A percentile compares a stretch with the other conserved stretches of the same genome.
phyloP scores from a whole-genome alignment of 2,329 filamentous ascomycete genomes.

The Exophiala bonariae region DNA sequence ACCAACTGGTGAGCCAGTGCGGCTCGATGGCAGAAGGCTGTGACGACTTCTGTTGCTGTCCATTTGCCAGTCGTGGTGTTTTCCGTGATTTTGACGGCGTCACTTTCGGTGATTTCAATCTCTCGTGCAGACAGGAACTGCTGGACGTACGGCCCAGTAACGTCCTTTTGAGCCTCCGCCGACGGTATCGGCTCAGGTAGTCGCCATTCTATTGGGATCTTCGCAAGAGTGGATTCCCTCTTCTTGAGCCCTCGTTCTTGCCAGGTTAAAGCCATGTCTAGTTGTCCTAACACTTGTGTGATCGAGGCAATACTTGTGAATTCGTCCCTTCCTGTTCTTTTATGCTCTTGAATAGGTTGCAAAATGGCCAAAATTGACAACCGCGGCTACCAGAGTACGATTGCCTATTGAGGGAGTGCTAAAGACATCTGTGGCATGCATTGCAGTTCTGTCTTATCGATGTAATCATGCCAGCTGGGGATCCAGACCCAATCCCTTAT shows the following conservation, averaged over 20 bases:
- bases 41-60: slow-evolving; percentile 3
- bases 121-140: slow-evolving; percentile 54
- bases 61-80: slow-evolving; percentile 9
- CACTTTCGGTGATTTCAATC: slow-evolving; percentile 60
- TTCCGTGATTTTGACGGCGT: slow-evolving; percentile 41
- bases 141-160: slow-evolving; percentile 56
- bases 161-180: slow-evolving; percentile 51
- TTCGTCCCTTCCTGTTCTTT: too few relatives aligned
- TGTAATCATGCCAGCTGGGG: too few relatives aligned
- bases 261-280: slow-evolving; percentile 42
- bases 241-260: slow-evolving; percentile 51
- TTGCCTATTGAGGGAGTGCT: too few relatives aligned
- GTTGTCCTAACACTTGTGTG: too few relatives aligned
- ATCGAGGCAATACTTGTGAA: too few relatives aligned
- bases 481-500: too few relatives aligned
- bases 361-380: too few relatives aligned
- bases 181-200: slow-evolving; percentile 47
- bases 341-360: too few relatives aligned
- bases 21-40: slow-evolving; percentile 42
- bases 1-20: slow-evolving; percentile 40
- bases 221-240: slow-evolving; percentile 50
- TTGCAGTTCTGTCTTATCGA: too few relatives aligned
- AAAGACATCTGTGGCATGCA: too few relatives aligned
- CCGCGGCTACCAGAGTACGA: too few relatives aligned
- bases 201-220: slow-evolving; percentile 58